Percentiles rank a stretch among this genome's conserved stretches.
phyloP scores from a whole-genome alignment of 768 basidiomycete genomes.

The Suillus alpinus region DNA sequence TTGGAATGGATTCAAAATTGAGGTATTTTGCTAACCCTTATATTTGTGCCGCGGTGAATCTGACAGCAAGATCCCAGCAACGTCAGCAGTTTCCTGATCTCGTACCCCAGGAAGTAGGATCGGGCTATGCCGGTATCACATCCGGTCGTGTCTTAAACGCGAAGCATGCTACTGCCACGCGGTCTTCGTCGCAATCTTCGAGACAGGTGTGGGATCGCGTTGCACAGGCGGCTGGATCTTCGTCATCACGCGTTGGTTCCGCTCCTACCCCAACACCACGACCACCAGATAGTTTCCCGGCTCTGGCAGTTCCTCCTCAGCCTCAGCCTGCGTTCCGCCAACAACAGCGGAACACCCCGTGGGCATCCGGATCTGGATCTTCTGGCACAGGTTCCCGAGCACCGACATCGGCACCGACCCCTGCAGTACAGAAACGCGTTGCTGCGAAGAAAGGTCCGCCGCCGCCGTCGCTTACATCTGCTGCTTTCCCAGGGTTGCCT shows the following conservation, averaged over 20 bases:
- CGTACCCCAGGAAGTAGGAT: slow-evolving; percentile 51
- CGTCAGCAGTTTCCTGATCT: slow-evolving; percentile 84
- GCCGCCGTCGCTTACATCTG: slow-evolving; percentile 46
- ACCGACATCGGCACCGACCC: slow-evolving; percentile 20
- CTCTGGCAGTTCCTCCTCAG: slow-evolving; percentile 18
- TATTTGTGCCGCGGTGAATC: background rate
- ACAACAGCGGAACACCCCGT: slow-evolving; percentile 56
- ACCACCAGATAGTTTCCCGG: slow-evolving; percentile 28
- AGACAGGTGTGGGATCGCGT: slow-evolving; percentile 84
- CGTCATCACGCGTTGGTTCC: slow-evolving; percentile 32
- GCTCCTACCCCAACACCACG: slow-evolving; percentile 22
- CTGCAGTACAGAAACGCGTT: slow-evolving; percentile 1
- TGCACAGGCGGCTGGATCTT: slow-evolving; percentile 67
- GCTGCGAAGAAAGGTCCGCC: background rate
- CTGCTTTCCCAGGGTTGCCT: slow-evolving; percentile 73
- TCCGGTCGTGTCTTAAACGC: slow-evolving; percentile 82
- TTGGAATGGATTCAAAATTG: slow-evolving; percentile 82
- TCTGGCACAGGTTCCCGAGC: slow-evolving; percentile 18
- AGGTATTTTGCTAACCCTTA: slow-evolving; percentile 44
- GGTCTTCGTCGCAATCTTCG: slow-evolving; percentile 54
- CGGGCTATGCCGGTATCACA: slow-evolving; percentile 76
- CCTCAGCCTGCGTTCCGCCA: slow-evolving; percentile 33
- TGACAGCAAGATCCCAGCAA: slow-evolving; percentile 48
- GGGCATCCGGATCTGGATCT: slow-evolving; percentile 42
- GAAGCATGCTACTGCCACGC: slow-evolving; percentile 67